These are phyloP conservation scores for Umbelopsis sp. DNA, from an alignment of 371 early-diverging fungal genomes.

Conservation along the genomic window DNA sequence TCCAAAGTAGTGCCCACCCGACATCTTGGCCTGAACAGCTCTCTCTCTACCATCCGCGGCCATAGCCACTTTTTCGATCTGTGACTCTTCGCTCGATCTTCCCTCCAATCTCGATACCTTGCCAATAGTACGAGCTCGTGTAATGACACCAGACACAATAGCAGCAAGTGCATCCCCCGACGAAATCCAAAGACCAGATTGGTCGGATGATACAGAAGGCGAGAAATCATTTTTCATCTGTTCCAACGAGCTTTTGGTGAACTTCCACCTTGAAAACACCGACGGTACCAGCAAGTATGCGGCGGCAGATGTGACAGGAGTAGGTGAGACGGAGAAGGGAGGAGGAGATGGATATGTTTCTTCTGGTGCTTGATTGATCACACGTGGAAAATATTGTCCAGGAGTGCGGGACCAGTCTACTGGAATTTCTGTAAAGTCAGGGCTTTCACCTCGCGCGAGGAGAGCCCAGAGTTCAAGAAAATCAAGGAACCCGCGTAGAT, in stretches of 20 bases:
- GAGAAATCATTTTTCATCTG: conserved; percentile 38
- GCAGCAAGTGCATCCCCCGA: conserved; percentile 48
- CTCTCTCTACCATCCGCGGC: conserved; percentile 48
- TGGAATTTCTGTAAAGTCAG: conserved; percentile 37
- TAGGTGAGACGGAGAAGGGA: conserved; percentile 33
- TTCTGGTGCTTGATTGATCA: conserved; percentile 20
- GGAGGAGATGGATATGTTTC: conserved; percentile 23
- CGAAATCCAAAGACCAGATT: conserved; percentile 40
- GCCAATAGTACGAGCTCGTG: conserved; percentile 39
- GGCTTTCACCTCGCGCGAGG: conserved; percentile 34
- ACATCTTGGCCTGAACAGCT: conserved; percentile 35
- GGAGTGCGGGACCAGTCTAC: conserved; percentile 42
- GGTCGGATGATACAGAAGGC: conserved; percentile 21
- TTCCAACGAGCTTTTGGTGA: conserved; percentile 32
- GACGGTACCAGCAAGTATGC: conserved; percentile 38
- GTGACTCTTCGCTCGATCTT: conserved; percentile 30
- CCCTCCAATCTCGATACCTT: conserved; percentile 37
- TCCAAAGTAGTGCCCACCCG: conserved; percentile 38
- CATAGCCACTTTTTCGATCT: conserved; percentile 38
- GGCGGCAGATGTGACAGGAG: conserved; percentile 29
- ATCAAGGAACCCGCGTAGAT: conserved; percentile 42
- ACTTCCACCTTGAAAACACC: conserved; percentile 31
- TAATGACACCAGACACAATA: conserved; percentile 37
- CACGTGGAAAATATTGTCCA: conserved; percentile 35
- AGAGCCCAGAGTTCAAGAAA: conserved; percentile 47